phyloP scores from a whole-genome alignment of 2,329 filamentous ascomycete genomes.

The Seiridium cupressi region DNA sequence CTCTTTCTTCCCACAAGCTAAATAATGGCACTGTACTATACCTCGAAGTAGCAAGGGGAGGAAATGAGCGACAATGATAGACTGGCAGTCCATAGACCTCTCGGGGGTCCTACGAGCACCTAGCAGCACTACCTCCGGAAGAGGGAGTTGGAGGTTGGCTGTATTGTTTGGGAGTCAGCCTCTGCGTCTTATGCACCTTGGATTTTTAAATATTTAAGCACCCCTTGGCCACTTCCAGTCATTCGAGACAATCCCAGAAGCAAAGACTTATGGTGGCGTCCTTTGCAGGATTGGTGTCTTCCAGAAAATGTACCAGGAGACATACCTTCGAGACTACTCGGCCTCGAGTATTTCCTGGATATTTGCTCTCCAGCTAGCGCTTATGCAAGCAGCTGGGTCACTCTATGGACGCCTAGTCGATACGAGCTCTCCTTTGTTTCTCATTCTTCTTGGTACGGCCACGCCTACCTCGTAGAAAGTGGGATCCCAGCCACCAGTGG shows the following conservation, averaged over 20 bases:
- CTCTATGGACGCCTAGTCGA: slow-evolving; percentile 18
- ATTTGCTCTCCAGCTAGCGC: slow-evolving; percentile 16
- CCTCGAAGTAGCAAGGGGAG: background rate
- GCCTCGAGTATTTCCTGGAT: slow-evolving; percentile 18
- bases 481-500: slow-evolving; percentile 23
- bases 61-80: background rate
- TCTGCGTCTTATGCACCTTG: background rate
- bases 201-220: background rate
- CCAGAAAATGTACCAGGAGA: slow-evolving; percentile 15
- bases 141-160: background rate
- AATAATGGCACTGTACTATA: background rate
- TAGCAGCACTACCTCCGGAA: background rate
- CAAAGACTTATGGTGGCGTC: background rate
- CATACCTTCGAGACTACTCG: slow-evolving; percentile 12
- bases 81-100: background rate
- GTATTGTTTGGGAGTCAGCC: background rate
- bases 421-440: slow-evolving; percentile 7
- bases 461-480: slow-evolving; percentile 26
- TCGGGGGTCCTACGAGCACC: background rate
- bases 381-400: slow-evolving; percentile 16
- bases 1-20: background rate
- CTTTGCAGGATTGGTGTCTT: slow-evolving; percentile 15
- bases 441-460: slow-evolving; percentile 17
- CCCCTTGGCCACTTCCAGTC: background rate
- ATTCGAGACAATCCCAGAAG: background rate